Conservation (phyloP, 2,329 filamentous ascomycete species). For the Juglanconis oblonga region DNA sequence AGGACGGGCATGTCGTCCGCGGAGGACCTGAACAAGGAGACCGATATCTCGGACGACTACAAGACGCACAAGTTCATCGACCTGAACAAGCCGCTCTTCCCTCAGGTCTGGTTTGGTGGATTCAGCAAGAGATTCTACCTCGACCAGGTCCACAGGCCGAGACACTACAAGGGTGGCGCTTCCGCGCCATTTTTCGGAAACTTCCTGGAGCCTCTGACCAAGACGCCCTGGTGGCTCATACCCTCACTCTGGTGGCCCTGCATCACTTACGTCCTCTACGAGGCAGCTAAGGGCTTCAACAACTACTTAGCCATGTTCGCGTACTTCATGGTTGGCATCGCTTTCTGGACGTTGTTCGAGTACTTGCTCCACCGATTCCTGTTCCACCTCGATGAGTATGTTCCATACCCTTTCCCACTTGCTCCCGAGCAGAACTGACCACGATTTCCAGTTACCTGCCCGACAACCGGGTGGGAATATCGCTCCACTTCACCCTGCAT, state of each 20-base stretch:
- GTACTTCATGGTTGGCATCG: constrained; percentile 70
- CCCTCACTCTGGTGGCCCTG: constrained; percentile 82
- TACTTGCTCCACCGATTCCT: constrained; percentile 86
- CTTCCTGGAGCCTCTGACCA: constrained; percentile 94
- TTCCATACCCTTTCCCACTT: constrained; percentile 19
- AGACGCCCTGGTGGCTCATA: constrained; percentile 92
- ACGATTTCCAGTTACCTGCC: constrained; percentile 68
- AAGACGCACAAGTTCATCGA: constrained; percentile 93
- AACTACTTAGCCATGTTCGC: constrained; percentile 44
- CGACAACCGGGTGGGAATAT: constrained; percentile 84
- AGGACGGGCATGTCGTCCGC: constrained; percentile 85
- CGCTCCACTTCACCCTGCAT: constrained; percentile 88
- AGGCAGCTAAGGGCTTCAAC: constrained; percentile 61
- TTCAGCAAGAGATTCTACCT: constrained; percentile 97
- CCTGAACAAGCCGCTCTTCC: constrained; percentile 76
- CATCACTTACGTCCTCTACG: constrained; percentile 67
- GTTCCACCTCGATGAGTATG: constrained; percentile 91
- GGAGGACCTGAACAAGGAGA: constrained; percentile 84
- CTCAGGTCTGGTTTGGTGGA: constrained; percentile 83
- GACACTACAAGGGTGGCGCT: constrained; percentile 90
- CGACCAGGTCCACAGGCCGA: constrained; percentile 90
- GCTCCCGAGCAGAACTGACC: not conserved
- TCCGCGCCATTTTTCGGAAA: constrained; percentile 96
- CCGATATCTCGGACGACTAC: constrained; percentile 73
- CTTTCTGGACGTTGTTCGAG: constrained; percentile 86